Percentiles rank a stretch among this genome's conserved stretches.
phyloP scores from a whole-genome alignment of 23 red algal genomes.

The Cyanidioschyzon merolae region DNA sequence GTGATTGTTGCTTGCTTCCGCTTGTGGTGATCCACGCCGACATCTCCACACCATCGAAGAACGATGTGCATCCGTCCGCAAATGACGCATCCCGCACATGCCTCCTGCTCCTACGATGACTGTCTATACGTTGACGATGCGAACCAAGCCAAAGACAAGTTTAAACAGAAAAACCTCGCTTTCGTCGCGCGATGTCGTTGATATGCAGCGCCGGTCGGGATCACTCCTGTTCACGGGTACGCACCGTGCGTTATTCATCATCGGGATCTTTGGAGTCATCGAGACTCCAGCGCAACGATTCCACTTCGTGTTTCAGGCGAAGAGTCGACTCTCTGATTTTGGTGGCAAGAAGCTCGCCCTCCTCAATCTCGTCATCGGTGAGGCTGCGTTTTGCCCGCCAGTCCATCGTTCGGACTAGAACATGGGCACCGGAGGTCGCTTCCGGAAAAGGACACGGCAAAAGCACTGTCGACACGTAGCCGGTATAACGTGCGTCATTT shows the following conservation, averaged over 20 bases:
- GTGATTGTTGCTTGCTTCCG: too few species aligned
- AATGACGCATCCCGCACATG: too few species aligned
- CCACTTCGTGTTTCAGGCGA: background rate
- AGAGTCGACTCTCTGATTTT: constrained; percentile 8
- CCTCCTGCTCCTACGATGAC: too few species aligned
- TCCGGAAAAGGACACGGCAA: background rate
- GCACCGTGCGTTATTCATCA: background rate
- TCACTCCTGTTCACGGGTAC: too few species aligned
- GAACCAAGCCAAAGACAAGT: too few species aligned
- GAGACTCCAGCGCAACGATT: background rate
- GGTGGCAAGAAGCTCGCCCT: constrained; percentile 3
- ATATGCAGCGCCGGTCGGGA: too few species aligned
- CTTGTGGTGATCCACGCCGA: too few species aligned
- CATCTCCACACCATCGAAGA: too few species aligned
- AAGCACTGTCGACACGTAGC: constrained; percentile 13
- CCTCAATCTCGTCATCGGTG: constrained; percentile 3
- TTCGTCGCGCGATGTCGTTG: too few species aligned
- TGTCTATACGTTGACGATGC: too few species aligned
- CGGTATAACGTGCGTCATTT: constrained; percentile 4
- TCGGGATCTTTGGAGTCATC: background rate
- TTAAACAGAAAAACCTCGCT: too few species aligned
- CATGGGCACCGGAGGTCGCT: background rate
- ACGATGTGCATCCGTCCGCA: too few species aligned
- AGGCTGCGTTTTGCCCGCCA: background rate
- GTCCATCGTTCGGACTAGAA: constrained; percentile 2